Conservation (phyloP, 306 rosid species). For the Cucurbita moschata region DNA sequence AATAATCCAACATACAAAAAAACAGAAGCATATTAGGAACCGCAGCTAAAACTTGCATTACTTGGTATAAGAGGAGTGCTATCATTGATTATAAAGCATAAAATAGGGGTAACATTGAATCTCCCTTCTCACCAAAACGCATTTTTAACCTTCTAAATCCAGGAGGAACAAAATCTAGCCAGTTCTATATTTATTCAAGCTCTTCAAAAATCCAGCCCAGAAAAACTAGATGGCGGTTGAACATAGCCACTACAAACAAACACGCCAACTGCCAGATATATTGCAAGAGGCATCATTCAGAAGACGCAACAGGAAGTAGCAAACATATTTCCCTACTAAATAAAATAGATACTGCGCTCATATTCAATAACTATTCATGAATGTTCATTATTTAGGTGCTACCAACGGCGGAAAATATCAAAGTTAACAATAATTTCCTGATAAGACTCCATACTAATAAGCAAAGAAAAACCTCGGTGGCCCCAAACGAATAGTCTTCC, state of each 20-base stretch:
- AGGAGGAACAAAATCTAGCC: not conserved
- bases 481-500: not conserved
- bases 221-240: not conserved
- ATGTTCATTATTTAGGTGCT: not conserved
- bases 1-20: not conserved
- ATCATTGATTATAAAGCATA: not conserved
- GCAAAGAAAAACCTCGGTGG: not conserved
- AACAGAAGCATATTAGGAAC: too few species aligned
- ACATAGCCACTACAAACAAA: not conserved
- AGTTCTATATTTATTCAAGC: not conserved
- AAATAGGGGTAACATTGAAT: not conserved
- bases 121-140: not conserved
- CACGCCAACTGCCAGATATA: not conserved
- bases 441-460: not conserved
- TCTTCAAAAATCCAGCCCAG: not conserved
- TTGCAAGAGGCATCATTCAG: not conserved
- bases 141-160: not conserved
- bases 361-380: not conserved
- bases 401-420: not conserved
- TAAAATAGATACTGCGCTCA: not conserved
- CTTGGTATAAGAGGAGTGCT: not conserved
- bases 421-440: not conserved
- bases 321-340: not conserved
- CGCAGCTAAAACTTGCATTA: not conserved
- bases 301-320: not conserved